phyloP scores from a whole-genome alignment of 495 filamentous ascomycete genomes.

The Darksidea phi region DNA sequence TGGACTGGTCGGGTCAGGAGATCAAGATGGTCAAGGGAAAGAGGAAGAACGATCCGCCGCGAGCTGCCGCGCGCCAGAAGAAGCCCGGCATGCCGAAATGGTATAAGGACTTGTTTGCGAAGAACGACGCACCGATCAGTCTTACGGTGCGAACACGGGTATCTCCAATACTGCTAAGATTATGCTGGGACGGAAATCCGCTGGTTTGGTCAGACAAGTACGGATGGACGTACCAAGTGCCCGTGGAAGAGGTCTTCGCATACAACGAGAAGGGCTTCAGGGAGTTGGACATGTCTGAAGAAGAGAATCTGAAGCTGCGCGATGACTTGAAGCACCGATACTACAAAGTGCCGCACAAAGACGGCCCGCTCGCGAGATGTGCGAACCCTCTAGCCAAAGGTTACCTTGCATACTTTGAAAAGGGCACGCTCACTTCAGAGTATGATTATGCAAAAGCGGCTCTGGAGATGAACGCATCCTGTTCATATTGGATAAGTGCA shows the following conservation, averaged over 20 bases:
- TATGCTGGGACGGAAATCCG: conserved; percentile 87
- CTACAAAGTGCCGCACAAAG: conserved; percentile 95
- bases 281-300: conserved; percentile 73
- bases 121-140: conserved; percentile 60
- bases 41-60: conserved; percentile 74
- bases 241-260: conserved; percentile 57
- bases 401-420: conserved; percentile 88
- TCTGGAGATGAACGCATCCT: conserved; percentile 95
- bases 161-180: conserved; percentile 77
- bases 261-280: conserved; percentile 70
- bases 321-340: conserved; percentile 68
- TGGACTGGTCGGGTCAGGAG: conserved; percentile 94
- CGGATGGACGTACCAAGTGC: conserved; percentile 89
- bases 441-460: conserved; percentile 89
- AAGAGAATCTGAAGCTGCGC: conserved; percentile 60
- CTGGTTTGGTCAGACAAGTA: conserved; percentile 89
- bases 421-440: conserved; percentile 79
- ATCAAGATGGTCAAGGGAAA: conserved; percentile 88
- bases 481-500: conserved; percentile 98
- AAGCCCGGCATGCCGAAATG: conserved; percentile 91
- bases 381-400: conserved; percentile 83
- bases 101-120: conserved; percentile 88
- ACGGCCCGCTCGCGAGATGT: conserved; percentile 83
- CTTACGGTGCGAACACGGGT: conserved; percentile 86
- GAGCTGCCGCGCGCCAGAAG: conserved; percentile 81